These are phyloP conservation scores for Rehmannia glutinosa DNA, from an alignment of 257 asterid species.

Conservation along the genomic window DNA sequence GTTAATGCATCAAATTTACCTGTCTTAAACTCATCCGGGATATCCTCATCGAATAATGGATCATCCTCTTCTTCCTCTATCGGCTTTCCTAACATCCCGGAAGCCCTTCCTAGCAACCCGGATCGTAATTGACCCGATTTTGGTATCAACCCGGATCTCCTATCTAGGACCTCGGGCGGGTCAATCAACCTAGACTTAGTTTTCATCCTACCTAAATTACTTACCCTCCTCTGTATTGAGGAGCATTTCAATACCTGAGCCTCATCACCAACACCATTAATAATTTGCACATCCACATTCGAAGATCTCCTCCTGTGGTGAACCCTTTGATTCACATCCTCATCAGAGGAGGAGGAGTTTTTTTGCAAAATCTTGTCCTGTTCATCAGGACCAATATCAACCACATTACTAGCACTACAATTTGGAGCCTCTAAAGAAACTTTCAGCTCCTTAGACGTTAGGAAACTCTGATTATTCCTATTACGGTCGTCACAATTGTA, in stretches of 20 bases:
- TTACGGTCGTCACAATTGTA: not conserved
- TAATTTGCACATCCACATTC: not conserved
- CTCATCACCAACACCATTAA: slow-evolving; percentile 12
- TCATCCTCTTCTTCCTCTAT: slow-evolving; percentile 72
- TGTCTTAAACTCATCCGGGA: slow-evolving; percentile 58
- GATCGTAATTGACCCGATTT: slow-evolving; percentile 46
- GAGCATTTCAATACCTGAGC: slow-evolving; percentile 57
- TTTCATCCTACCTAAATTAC: slow-evolving; percentile 47
- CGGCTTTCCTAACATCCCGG: slow-evolving; percentile 39
- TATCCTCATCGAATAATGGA: slow-evolving; percentile 63
- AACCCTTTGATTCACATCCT: slow-evolving; percentile 17
- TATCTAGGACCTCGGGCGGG: slow-evolving; percentile 38
- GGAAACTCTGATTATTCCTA: slow-evolving; percentile 1
- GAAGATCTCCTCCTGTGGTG: slow-evolving; percentile 31
- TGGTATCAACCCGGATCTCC: slow-evolving; percentile 29
- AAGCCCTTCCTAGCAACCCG: slow-evolving; percentile 37
- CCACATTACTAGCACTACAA: slow-evolving; percentile 10
- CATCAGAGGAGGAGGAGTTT: slow-evolving; percentile 28
- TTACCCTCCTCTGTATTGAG: slow-evolving; percentile 45
- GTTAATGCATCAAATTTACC: slow-evolving; percentile 40
- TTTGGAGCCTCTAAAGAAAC: slow-evolving; percentile 26
- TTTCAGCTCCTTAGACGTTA: slow-evolving; percentile 33
- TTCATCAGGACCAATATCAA: slow-evolving; percentile 36
- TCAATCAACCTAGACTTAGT: slow-evolving; percentile 71
- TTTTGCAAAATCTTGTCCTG: slow-evolving; percentile 6